phyloP scores from a whole-genome alignment of 805 yeast species.

The Pichia deserticola region DNA sequence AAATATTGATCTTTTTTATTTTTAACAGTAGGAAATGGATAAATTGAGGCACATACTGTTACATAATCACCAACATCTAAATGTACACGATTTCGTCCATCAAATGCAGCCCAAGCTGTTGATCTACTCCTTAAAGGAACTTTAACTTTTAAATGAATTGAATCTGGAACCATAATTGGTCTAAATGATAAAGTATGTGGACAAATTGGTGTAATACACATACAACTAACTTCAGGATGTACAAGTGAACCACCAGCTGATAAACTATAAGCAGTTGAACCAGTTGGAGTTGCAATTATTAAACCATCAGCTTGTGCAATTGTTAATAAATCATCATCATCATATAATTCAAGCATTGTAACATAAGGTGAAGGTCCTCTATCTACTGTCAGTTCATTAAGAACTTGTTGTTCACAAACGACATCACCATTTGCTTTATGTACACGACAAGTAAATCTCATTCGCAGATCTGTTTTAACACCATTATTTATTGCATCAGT shows the following conservation, averaged over 20 bases:
- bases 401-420: constrained; percentile 63
- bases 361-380: constrained; percentile 93
- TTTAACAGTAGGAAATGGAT: constrained; percentile 89
- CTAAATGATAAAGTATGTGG: constrained; percentile 93
- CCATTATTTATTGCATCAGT: constrained; percentile 58
- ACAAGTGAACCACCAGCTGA: constrained; percentile 95
- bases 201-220: constrained; percentile 90
- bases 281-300: constrained; percentile 90
- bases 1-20: constrained; percentile 68
- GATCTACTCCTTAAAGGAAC: constrained; percentile 75
- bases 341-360: constrained; percentile 81
- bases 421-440: constrained; percentile 46
- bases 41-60: constrained; percentile 76
- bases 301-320: constrained; percentile 93
- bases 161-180: constrained; percentile 87
- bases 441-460: constrained; percentile 82
- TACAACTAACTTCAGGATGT: constrained; percentile 90
- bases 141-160: constrained; percentile 76
- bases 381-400: constrained; percentile 86
- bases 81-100: constrained; percentile 85
- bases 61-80: constrained; percentile 78
- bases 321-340: constrained; percentile 77
- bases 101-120: constrained; percentile 96
- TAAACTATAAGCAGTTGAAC: constrained; percentile 91
- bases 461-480: constrained; percentile 69